Conservation (phyloP, 1,284 basidiomycete genomes). For the Cutaneotrichosporon curvatum region DNA sequence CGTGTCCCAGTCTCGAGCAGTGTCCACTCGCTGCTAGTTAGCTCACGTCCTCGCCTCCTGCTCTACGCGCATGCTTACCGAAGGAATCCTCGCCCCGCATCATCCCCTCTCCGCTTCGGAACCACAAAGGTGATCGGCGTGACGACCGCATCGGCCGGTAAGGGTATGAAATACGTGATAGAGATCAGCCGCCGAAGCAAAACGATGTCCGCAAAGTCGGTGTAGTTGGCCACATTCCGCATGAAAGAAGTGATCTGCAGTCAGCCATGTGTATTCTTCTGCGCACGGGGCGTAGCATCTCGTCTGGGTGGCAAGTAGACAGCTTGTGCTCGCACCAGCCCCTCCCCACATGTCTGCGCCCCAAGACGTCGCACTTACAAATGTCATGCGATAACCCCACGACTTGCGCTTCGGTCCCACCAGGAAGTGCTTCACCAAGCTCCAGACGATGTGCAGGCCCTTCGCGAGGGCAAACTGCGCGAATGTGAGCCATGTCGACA, state of each 20-base stretch:
- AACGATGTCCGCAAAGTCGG: slow-evolving; percentile 77
- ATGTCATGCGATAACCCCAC: slow-evolving; percentile 48
- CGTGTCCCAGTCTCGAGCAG: slow-evolving; percentile 66
- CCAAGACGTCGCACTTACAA: slow-evolving; percentile 28
- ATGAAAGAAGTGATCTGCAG: slow-evolving; percentile 52
- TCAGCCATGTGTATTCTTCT: not conserved
- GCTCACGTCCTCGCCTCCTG: not conserved
- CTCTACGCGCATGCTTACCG: slow-evolving; percentile 16
- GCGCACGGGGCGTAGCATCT: too few relatives aligned
- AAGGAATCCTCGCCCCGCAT: slow-evolving; percentile 37
- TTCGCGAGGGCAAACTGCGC: slow-evolving; percentile 35
- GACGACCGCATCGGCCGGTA: slow-evolving; percentile 87
- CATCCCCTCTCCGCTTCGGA: slow-evolving; percentile 68
- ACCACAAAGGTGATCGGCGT: slow-evolving; percentile 92
- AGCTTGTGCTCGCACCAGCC: not conserved
- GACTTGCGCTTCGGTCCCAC: slow-evolving; percentile 41
- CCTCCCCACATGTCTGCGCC: too few relatives aligned
- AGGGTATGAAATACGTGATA: slow-evolving; percentile 71
- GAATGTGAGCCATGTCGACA: slow-evolving; percentile 39
- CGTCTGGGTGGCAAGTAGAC: too few relatives aligned
- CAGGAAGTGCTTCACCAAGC: slow-evolving; percentile 34
- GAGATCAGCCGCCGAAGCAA: slow-evolving; percentile 74
- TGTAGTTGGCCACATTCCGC: slow-evolving; percentile 75
- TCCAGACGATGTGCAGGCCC: slow-evolving; percentile 38
- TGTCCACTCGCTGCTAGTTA: slow-evolving; percentile 56